phyloP scores from a whole-genome alignment of 345 rosid genomes.

The Eutrema yunnanense region DNA sequence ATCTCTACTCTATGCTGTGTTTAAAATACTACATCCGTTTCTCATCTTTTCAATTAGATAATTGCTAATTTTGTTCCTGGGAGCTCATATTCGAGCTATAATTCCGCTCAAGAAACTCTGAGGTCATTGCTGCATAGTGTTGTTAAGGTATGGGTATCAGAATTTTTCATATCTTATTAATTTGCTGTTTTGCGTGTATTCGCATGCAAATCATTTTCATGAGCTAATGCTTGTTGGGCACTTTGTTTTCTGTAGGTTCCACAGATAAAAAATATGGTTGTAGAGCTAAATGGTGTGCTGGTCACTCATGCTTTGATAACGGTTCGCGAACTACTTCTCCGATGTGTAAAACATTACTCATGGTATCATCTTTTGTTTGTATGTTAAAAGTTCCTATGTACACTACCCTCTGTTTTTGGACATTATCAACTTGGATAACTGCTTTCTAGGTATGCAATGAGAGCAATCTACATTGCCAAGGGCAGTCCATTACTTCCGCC shows the following conservation, averaged over 20 bases:
- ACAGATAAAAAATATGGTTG: constrained; percentile 69
- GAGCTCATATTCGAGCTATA: constrained; percentile 79
- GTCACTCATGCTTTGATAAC: constrained; percentile 93
- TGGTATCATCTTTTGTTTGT: constrained; percentile 42
- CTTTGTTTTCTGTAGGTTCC: constrained; percentile 61
- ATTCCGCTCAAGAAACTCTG: constrained; percentile 82
- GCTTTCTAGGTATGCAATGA: constrained; percentile 76
- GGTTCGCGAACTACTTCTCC: constrained; percentile 56
- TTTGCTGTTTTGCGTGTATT: constrained; percentile 11
- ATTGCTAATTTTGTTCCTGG: constrained; percentile 80
- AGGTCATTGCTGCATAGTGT: constrained; percentile 89
- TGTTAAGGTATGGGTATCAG: constrained; percentile 56
- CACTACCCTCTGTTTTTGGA: not conserved
- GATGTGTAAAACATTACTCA: constrained; percentile 88
- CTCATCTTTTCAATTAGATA: constrained; percentile 39
- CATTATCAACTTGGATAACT: not conserved
- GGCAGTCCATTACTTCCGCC: constrained; percentile 92
- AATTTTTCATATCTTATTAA: constrained; percentile 3
- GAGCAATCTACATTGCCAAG: constrained; percentile 87
- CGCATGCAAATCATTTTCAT: constrained; percentile 7
- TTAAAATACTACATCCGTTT: constrained; percentile 21
- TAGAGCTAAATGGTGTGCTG: constrained; percentile 88
- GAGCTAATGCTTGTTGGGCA: constrained; percentile 6
- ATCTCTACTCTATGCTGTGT: not conserved
- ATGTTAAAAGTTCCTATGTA: not conserved